These are phyloP conservation scores for Termitomyces bulborhizus DNA, from an alignment of 768 basidiomycete species.

Conservation along the genomic window DNA sequence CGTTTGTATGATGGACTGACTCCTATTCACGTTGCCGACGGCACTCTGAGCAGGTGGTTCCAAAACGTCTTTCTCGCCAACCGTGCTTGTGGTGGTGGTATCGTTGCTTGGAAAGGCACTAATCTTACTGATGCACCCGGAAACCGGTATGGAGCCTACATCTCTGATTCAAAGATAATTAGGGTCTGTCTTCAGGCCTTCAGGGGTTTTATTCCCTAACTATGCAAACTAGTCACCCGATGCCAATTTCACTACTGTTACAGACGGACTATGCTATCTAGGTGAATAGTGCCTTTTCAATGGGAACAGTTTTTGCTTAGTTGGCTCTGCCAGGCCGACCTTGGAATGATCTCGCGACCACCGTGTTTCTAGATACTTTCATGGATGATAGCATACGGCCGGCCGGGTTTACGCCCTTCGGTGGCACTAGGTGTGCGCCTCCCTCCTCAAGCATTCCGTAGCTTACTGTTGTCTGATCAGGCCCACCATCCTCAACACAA, in stretches of 20 bases:
- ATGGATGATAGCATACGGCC: constrained; percentile 55
- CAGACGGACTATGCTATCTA: constrained; percentile 41
- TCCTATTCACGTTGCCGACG: neutral
- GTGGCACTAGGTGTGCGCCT: constrained; percentile 28
- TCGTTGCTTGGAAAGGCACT: constrained; percentile 60
- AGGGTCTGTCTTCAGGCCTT: constrained; percentile 30
- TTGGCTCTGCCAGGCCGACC: constrained; percentile 35
- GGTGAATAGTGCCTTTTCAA: constrained; percentile 21
- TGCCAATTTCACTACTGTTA: constrained; percentile 42
- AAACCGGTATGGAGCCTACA: constrained; percentile 52
- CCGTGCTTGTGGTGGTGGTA: constrained; percentile 58
- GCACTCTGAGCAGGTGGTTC: constrained; percentile 41
- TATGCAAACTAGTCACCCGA: constrained; percentile 43
- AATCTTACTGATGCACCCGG: constrained; percentile 44
- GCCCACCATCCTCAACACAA: constrained; percentile 42
- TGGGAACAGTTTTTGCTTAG: neutral
- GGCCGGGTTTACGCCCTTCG: constrained; percentile 46
- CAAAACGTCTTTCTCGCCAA: constrained; percentile 53
- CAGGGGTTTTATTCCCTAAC: neutral
- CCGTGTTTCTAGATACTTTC: constrained; percentile 46
- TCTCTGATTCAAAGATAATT: constrained; percentile 48
- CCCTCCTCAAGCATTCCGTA: too few species aligned
- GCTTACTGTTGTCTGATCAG: constrained; percentile 17
- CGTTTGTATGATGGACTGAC: constrained; percentile 26
- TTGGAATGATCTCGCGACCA: constrained; percentile 54